phyloP scores from a whole-genome alignment of 148 eudicot species.

The Linanthus parryae region DNA sequence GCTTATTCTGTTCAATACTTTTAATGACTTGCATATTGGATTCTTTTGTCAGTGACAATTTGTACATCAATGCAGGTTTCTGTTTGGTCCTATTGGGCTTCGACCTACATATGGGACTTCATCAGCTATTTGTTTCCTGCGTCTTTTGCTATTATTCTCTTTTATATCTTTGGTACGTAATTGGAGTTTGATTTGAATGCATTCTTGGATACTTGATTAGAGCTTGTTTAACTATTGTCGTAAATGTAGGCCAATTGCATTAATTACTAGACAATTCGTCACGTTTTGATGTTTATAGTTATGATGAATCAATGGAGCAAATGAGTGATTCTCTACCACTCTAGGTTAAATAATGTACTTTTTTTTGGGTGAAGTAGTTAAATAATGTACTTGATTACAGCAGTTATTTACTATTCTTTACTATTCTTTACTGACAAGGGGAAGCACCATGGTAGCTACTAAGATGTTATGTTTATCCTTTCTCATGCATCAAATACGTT shows the following conservation, averaged over 20 bases:
- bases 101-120: slow-evolving; percentile 91
- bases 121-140: slow-evolving; percentile 93
- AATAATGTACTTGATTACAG: too few relatives aligned
- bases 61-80: slow-evolving; percentile 65
- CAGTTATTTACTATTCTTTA: too few relatives aligned
- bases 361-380: too few relatives aligned
- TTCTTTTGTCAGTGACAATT: background rate
- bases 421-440: background rate
- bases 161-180: slow-evolving; percentile 74
- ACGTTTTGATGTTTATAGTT: too few relatives aligned
- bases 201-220: too few relatives aligned
- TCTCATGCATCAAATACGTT: background rate
- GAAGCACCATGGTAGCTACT: background rate
- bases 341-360: too few relatives aligned
- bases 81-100: slow-evolving; percentile 77
- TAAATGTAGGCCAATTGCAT: background rate
- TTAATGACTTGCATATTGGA: background rate
- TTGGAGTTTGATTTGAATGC: slow-evolving; percentile 6
- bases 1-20: slow-evolving; percentile 3
- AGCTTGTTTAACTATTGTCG: slow-evolving; percentile 1
- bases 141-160: slow-evolving; percentile 70
- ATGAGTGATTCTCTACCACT: background rate
- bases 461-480: background rate
- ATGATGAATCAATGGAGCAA: background rate
- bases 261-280: too few relatives aligned